phyloP scores from a whole-genome alignment of 2,329 filamentous ascomycete species.

The Penicillium sumatraense region DNA sequence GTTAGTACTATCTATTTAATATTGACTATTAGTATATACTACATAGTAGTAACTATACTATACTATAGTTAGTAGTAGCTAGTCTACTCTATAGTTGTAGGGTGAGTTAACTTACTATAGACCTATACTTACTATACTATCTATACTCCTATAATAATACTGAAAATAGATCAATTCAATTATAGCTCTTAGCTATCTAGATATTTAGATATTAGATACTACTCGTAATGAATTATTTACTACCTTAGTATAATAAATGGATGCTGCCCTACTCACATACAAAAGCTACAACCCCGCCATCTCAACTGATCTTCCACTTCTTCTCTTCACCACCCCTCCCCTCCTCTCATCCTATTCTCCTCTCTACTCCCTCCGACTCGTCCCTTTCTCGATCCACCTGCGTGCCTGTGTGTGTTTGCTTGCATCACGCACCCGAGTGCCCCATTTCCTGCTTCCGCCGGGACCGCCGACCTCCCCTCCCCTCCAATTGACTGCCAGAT shows the following conservation, averaged over 20 bases:
- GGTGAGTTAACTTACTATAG: neutral
- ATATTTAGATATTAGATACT: too few species aligned
- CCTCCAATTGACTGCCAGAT: conserved; percentile 21
- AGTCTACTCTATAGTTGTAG: neutral
- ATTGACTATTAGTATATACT: neutral
- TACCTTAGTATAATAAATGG: too few species aligned
- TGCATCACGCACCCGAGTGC: conserved; percentile 9
- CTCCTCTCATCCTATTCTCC: neutral
- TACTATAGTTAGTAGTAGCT: neutral
- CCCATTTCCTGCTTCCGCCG: conserved; percentile 18
- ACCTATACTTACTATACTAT: neutral
- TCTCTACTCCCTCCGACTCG: neutral
- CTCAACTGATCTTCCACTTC: neutral
- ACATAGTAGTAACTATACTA: neutral
- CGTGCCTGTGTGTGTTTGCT: too few species aligned
- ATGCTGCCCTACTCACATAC: too few species aligned
- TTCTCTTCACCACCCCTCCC: neutral
- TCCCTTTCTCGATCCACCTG: conserved; percentile 9
- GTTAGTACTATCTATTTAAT: too few species aligned
- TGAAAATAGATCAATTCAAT: too few species aligned
- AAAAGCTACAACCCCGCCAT: too few species aligned
- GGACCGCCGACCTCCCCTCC: conserved; percentile 16
- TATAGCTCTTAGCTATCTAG: too few species aligned
- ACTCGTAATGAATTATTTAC: too few species aligned
- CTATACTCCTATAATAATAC: neutral